These are phyloP conservation scores for Plantago ovata DNA, from an alignment of 257 asterid species.

Conservation along the genomic window DNA sequence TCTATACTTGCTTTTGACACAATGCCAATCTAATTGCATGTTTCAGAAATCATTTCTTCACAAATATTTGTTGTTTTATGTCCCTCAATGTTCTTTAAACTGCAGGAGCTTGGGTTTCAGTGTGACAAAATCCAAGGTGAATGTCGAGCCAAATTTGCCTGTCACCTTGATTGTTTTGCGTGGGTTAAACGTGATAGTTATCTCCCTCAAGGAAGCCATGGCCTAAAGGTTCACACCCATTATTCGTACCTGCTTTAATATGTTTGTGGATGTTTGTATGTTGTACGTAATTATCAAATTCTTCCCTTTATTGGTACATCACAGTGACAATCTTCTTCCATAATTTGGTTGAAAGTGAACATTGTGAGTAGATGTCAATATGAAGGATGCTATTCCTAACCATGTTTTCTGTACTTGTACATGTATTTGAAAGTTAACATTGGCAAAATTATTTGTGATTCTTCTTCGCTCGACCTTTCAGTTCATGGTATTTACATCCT, in stretches of 20 bases:
- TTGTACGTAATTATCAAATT: too few species aligned
- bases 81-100: conserved; percentile 20
- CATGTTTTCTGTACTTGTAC: too few species aligned
- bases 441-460: too few species aligned
- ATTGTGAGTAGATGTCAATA: too few species aligned
- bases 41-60: conserved; percentile 7
- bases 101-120: conserved; percentile 93
- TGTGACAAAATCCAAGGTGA: conserved; percentile 93
- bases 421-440: too few species aligned
- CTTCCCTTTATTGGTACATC: too few species aligned
- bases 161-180: conserved; percentile 97
- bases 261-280: background rate
- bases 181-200: conserved; percentile 99
- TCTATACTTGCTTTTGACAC: conserved; percentile 10
- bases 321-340: too few species aligned
- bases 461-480: too few species aligned
- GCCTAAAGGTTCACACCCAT: conserved; percentile 65
- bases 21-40: conserved; percentile 7
- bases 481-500: too few species aligned
- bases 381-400: too few species aligned
- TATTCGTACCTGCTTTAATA: conserved; percentile 2
- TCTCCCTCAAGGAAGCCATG: conserved; percentile 99
- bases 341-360: too few species aligned
- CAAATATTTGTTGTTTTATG: background rate
- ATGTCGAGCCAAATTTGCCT: conserved; percentile 96